Evolutionary conservation across 164 flowering plant species (phyloP).

Genomic region (Euptelea pleiosperma): DNA sequence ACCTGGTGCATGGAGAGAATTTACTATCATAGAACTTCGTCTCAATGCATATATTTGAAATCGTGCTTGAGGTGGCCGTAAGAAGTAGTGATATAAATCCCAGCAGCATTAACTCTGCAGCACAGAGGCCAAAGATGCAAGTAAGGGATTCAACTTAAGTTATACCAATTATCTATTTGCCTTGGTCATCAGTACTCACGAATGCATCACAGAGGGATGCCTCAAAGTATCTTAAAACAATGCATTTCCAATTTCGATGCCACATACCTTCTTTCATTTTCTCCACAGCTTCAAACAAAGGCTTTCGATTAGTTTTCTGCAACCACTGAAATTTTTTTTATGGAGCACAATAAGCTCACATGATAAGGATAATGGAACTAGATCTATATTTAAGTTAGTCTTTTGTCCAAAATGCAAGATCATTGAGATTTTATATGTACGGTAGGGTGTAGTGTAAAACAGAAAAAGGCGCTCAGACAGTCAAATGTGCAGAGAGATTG

Average conservation of each 20-base stretch:
- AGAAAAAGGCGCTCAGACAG: no score
- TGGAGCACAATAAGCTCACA: constrained; percentile 9
- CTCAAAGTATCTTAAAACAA: background rate
- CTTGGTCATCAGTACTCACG: background rate
- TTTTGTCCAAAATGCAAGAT: background rate
- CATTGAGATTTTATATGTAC: background rate
- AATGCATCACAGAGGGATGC: background rate
- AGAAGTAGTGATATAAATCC: constrained; percentile 96
- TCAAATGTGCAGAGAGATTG: no score
- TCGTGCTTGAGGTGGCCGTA: constrained; percentile 87
- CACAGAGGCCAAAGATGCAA: constrained; percentile 14
- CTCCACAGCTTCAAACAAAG: constrained; percentile 86
- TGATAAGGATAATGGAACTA: background rate
- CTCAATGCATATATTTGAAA: constrained; percentile 84
- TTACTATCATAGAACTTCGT: constrained; percentile 67
- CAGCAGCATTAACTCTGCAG: constrained; percentile 94
- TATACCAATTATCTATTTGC: background rate
- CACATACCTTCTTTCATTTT: constrained; percentile 97
- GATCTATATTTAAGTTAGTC: background rate
- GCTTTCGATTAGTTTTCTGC: constrained; percentile 80
- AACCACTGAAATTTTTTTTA: constrained; percentile 82
- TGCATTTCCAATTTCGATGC: background rate
- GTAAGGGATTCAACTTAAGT: background rate
- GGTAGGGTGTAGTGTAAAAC: no score
- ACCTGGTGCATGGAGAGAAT: constrained; percentile 75